Evolutionary conservation across 208 protist species (phyloP), one percentile per base, ranked within the genome.

Genomic region (Trypanosoma conorhini): DNA sequence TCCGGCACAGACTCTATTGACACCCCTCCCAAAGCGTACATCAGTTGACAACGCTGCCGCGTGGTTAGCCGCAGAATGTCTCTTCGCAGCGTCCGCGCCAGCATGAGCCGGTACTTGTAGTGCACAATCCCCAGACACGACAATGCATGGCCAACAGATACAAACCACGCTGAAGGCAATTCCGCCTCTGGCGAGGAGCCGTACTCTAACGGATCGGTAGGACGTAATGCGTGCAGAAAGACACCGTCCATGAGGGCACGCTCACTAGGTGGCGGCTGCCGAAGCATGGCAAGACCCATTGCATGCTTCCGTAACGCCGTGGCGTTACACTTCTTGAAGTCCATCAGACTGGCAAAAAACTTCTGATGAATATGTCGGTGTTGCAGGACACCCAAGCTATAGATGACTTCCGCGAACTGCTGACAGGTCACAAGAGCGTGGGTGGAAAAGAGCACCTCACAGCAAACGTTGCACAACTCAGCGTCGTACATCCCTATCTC

Each of bases 331-430:
- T 87, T 71, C 42, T 87, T 83, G 21, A 87, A 78, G 28, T 89
- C 62, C 21, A 94, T 73, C 35, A 86, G 62, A 48, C 79, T 87
- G 7, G 88, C 85, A 62, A 96, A 93, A 66, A 88, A 90, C 65
- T 85, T 86, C 52, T 90, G 88, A 64, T 92, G 81, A 12, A 91
- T 64, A 74, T 95, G 89, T 35, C 92, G 83, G 72, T 97, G 92
- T 71, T 95, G 86, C 69, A 97, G 78, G 21, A 94, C 82, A 28
- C 92, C 92, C 9, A 97, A 80, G 48, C 75, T 81, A 70, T 91
- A 88, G 5, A 97, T 51, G 4, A 94, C 67, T 64, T 93, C 80
- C 64, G 81, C 87, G 30, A 97, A 73, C 77, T 97, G 92, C 66
- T 90, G 83, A 65, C 81, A 88, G 15, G 87, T 83, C 1, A 95